Conservation (phyloP, 1,284 basidiomycete species). For the Austropuccinia psidii region DNA sequence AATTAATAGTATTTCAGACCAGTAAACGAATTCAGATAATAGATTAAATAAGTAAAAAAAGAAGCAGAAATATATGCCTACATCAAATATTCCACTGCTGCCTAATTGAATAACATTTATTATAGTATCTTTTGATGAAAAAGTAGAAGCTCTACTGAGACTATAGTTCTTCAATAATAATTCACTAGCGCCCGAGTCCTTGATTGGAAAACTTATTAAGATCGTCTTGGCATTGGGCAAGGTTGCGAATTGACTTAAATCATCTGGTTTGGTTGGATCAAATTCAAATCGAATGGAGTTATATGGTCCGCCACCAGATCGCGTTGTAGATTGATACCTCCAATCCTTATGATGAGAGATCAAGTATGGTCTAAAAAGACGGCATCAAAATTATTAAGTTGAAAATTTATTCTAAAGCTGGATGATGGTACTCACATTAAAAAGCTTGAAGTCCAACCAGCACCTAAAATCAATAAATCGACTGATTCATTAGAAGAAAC, state of each 20-base stretch:
- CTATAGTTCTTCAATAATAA: conserved; percentile 48
- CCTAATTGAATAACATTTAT: conserved; percentile 57
- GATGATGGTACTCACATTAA: conserved; percentile 47
- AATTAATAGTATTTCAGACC: conserved; percentile 32
- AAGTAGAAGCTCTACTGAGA: not conserved
- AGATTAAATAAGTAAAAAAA: conserved; percentile 32
- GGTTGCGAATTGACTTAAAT: conserved; percentile 49
- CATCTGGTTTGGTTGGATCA: conserved; percentile 46
- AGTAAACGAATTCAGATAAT: not conserved
- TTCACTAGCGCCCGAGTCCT: conserved; percentile 51
- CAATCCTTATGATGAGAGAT: conserved; percentile 43
- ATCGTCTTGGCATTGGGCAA: conserved; percentile 58
- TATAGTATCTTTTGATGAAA: too few species aligned
- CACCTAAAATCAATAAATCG: conserved; percentile 60
- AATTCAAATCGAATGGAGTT: conserved; percentile 45
- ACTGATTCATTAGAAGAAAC: conserved; percentile 46
- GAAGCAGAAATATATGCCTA: not conserved
- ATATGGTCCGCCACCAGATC: conserved; percentile 49
- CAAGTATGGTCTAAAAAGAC: conserved; percentile 51
- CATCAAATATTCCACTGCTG: conserved; percentile 52
- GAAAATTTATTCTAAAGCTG: too few species aligned
- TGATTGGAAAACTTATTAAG: conserved; percentile 60
- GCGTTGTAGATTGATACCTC: conserved; percentile 56
- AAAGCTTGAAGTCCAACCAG: conserved; percentile 63
- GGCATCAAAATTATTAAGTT: not conserved